Evolutionary conservation across 768 basidiomycete genomes (phyloP), one percentile per base, ranked within the genome.

Genomic region (Xerocomellus amylosporus): DNA sequence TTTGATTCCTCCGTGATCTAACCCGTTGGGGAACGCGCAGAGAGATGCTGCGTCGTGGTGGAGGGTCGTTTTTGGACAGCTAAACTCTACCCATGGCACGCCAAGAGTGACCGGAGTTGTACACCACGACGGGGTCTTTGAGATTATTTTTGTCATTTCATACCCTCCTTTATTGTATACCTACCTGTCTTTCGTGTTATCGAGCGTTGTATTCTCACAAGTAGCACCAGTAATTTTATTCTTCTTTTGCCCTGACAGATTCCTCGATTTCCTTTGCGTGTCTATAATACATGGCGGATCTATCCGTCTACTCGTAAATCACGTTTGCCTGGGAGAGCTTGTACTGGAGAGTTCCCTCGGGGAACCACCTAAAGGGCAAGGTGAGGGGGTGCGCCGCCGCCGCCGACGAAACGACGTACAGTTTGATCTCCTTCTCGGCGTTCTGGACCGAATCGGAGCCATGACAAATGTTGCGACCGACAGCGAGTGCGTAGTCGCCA

Each of bases 391-490:
- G 22, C 0, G 9, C 26, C 24, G 20, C 52, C 22, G 40, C 22
- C 44, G 33, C 48, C 12, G 38, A 42, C 7, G 8, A 20, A 20
- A 9, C 33, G 20, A 78, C 90, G 65, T 62, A 96, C 89, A 99
- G 85, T 40, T 76, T 77, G 65, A 99, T 98, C 77, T 99, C 96
- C 79, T 95, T 94, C 74, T 98, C 84, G 34, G 91, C 91, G 63
- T 71, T 90, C 74, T 92, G 91, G 60, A 93, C 88, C 50, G 89
- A 80, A 75, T 93, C 92, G 48, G 90, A 93, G 54, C 92, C 91
- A 69, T 94, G 91, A 78, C 88, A 90, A 73, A 93, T 88, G 80
- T 95, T 96, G 66, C 93, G 91, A 55, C 94, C 96, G 63, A 94
- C 88, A 63, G 93, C 91, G 64, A 98, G 87, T 64, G 86, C 88